Evolutionary conservation across 1,139 yeast species (phyloP).

Genomic region (Geotrichum restrictum): DNA sequence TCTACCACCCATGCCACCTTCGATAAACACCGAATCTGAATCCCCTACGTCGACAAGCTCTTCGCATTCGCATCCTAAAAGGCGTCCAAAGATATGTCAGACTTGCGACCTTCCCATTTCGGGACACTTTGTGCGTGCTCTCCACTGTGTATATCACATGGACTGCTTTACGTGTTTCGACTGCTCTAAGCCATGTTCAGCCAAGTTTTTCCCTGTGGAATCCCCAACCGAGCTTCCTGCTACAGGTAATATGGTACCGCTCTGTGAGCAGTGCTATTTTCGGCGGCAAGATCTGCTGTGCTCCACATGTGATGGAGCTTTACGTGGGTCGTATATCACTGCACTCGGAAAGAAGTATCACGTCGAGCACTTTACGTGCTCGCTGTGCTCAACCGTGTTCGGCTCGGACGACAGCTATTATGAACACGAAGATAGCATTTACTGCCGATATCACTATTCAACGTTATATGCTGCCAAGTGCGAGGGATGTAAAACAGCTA

Average conservation of each 20-base stretch:
- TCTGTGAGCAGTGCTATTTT: slow-evolving; percentile 93
- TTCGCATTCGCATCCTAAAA: slow-evolving; percentile 14
- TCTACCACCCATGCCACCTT: slow-evolving; percentile 6
- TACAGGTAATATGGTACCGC: slow-evolving; percentile 58
- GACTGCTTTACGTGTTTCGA: slow-evolving; percentile 83
- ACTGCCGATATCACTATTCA: slow-evolving; percentile 89
- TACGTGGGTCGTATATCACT: slow-evolving; percentile 90
- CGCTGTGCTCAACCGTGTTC: slow-evolving; percentile 79
- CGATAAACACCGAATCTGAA: slow-evolving; percentile 11
- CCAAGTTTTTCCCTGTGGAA: slow-evolving; percentile 62
- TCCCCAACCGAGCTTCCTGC: slow-evolving; percentile 27
- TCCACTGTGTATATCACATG: slow-evolving; percentile 74
- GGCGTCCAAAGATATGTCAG: slow-evolving; percentile 45
- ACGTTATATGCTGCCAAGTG: slow-evolving; percentile 81
- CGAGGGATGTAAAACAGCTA: slow-evolving; percentile 89
- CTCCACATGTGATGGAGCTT: slow-evolving; percentile 74
- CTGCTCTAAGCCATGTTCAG: slow-evolving; percentile 71
- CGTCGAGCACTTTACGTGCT: slow-evolving; percentile 91
- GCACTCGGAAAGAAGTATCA: slow-evolving; percentile 92
- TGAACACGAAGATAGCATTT: slow-evolving; percentile 77
- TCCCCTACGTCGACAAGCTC: slow-evolving; percentile 8
- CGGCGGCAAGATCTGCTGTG: slow-evolving; percentile 79
- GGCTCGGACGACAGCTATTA: slow-evolving; percentile 91
- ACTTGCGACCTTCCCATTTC: slow-evolving; percentile 64
- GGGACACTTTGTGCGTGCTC: slow-evolving; percentile 83